phyloP scores from a whole-genome alignment of 352 stramenopile species.

The Phytophthora parvispora region DNA sequence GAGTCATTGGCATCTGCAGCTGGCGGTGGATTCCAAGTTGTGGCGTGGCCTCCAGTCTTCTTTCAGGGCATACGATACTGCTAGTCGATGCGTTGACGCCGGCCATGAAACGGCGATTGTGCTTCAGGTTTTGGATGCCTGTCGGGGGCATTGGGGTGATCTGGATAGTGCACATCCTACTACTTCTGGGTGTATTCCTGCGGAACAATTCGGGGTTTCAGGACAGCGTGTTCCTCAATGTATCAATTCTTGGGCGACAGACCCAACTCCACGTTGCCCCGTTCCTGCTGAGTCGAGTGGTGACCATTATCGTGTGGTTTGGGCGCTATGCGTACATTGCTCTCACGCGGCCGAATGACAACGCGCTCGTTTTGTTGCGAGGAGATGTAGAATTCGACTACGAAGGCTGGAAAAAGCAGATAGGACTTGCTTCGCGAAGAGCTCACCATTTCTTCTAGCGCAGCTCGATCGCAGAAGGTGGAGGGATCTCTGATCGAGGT shows the following conservation, averaged over 20 bases:
- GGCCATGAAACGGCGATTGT: constrained; percentile 11
- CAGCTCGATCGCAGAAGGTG: no score
- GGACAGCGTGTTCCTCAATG: constrained; percentile 5
- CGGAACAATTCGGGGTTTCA: neutral
- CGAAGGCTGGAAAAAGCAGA: constrained; percentile 10
- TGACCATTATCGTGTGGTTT: constrained; percentile 15
- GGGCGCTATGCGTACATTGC: constrained; percentile 2
- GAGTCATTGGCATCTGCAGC: neutral
- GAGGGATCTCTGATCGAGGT: no score
- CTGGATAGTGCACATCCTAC: neutral
- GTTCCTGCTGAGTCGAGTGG: constrained; percentile 7
- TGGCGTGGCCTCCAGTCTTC: neutral
- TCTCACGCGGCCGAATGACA: neutral
- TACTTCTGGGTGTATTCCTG: constrained; percentile 13
- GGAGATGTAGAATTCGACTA: constrained; percentile 15
- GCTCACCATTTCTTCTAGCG: neutral
- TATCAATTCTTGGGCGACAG: neutral
- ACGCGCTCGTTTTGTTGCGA: constrained; percentile 6
- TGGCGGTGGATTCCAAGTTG: constrained; percentile 6
- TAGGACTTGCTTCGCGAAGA: neutral
- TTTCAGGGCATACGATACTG: neutral
- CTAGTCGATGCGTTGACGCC: no score
- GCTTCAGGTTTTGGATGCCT: constrained; percentile 7
- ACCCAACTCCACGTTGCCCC: neutral
- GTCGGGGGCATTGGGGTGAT: no score